Evolutionary conservation across 2,329 filamentous ascomycete genomes (phyloP).

Genomic region (Pseudogymnoascus pannorum): DNA sequence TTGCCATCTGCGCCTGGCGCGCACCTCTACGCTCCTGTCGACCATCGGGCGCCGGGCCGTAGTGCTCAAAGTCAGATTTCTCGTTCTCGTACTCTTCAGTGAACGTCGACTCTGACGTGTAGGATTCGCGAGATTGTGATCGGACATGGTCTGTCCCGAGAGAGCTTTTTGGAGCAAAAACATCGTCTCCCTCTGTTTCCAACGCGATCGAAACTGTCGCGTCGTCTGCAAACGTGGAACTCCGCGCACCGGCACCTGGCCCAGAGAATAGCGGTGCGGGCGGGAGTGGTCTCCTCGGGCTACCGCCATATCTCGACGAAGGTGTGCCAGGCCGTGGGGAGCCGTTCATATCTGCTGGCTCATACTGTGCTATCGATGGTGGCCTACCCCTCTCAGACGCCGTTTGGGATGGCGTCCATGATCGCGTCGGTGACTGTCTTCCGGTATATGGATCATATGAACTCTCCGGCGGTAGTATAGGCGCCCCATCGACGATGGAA

Average conservation of each 20-base stretch:
- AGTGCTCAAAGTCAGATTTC: slow-evolving; percentile 61
- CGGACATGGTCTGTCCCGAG: slow-evolving; percentile 18
- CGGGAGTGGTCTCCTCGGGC: slow-evolving; percentile 77
- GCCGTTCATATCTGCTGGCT: slow-evolving; percentile 82
- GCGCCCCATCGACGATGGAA: slow-evolving; percentile 50
- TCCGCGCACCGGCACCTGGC: slow-evolving; percentile 42
- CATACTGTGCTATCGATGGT: slow-evolving; percentile 65
- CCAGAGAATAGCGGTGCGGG: slow-evolving; percentile 77
- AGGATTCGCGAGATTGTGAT: slow-evolving; percentile 31
- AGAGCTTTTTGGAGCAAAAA: slow-evolving; percentile 55
- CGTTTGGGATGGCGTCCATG: slow-evolving; percentile 47
- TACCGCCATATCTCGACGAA: slow-evolving; percentile 80
- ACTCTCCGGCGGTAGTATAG: slow-evolving; percentile 56
- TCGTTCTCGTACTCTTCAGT: slow-evolving; percentile 33
- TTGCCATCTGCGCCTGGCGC: slow-evolving; percentile 77
- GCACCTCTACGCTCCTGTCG: slow-evolving; percentile 84
- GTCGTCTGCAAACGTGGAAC: slow-evolving; percentile 53
- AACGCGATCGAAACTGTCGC: slow-evolving; percentile 68
- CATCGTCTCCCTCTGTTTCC: slow-evolving; percentile 50
- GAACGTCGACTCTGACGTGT: slow-evolving; percentile 27
- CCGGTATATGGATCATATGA: slow-evolving; percentile 53
- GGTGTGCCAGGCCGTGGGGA: slow-evolving; percentile 85
- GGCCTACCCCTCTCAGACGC: slow-evolving; percentile 56
- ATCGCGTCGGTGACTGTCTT: slow-evolving; percentile 46
- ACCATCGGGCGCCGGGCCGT: slow-evolving; percentile 79